Conservation (phyloP, 768 basidiomycete species). For the Rhodosporidiobolus odoratus region DNA sequence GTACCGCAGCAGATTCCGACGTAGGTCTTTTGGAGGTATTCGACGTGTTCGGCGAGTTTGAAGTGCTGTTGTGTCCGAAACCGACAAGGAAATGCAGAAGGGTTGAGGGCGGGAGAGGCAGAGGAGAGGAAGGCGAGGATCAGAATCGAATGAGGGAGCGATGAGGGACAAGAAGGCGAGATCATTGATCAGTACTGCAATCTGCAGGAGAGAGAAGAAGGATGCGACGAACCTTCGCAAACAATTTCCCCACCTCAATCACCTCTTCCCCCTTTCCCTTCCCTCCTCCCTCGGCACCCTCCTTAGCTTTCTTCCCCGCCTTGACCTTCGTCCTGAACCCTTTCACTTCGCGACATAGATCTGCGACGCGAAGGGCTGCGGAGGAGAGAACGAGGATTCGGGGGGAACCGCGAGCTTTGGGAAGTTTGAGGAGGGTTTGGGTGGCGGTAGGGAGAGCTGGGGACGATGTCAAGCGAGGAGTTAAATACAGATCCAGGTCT, state of each 20-base stretch:
- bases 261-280: conserved; percentile 54
- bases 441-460: conserved; percentile 64
- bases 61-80: conserved; percentile 54
- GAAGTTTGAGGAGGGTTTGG: conserved; percentile 65
- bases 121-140: conserved; percentile 18
- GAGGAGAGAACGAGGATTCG: conserved; percentile 76
- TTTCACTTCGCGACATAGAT: conserved; percentile 57
- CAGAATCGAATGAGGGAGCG: conserved; percentile 20
- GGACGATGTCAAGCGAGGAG: conserved; percentile 5
- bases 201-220: not conserved
- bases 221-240: conserved; percentile 58
- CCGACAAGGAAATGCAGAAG: not conserved
- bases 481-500: not conserved
- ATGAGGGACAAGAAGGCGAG: not conserved
- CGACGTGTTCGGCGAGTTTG: conserved; percentile 79
- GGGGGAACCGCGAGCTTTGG: conserved; percentile 75
- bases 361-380: conserved; percentile 87
- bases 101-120: not conserved
- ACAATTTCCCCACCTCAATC: conserved; percentile 88
- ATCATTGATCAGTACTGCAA: too few relatives aligned
- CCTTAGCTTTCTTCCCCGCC: conserved; percentile 50
- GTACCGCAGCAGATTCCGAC: conserved; percentile 86
- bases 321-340: conserved; percentile 31
- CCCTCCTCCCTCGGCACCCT: conserved; percentile 45
- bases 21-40: conserved; percentile 76